Evolutionary conservation across 176 grass and related monocot genomes (phyloP).

Genomic region (Cymbopogon citratus): DNA sequence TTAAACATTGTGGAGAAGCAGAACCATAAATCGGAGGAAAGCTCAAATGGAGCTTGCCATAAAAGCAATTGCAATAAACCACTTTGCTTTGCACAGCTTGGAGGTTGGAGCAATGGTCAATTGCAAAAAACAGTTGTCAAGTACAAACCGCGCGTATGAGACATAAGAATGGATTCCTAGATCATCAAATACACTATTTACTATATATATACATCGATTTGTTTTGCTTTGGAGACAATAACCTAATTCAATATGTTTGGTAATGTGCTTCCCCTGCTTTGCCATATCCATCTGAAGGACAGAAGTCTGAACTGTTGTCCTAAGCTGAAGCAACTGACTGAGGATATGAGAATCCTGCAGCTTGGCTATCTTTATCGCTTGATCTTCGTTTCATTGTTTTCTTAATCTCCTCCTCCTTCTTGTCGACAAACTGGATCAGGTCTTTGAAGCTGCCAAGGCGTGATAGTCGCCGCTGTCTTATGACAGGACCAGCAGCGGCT

Average conservation of each 20-base stretch:
- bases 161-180: not conserved
- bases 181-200: slow-evolving; percentile 6
- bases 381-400: slow-evolving; percentile 35
- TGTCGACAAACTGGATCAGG: slow-evolving; percentile 61
- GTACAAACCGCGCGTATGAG: not conserved
- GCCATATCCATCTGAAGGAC: slow-evolving; percentile 18
- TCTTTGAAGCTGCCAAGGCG: slow-evolving; percentile 59
- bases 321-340: slow-evolving; percentile 16
- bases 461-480: not conserved
- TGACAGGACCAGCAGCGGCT: not conserved
- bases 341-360: slow-evolving; percentile 3
- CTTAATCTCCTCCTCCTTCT: slow-evolving; percentile 48
- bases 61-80: not conserved
- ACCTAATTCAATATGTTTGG: not conserved
- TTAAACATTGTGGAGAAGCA: not conserved
- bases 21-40: not conserved
- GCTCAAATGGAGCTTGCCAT: not conserved
- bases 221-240: not conserved
- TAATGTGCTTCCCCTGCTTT: not conserved
- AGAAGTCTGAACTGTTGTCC: not conserved
- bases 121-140: not conserved
- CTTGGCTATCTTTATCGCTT: slow-evolving; percentile 53
- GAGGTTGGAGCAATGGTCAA: too few relatives aligned
- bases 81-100: not conserved
- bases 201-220: slow-evolving; percentile 24